Base-by-base conservation (phyloP, 768 basidiomycete species). In the Clitopilus passeckerianus region DNA sequence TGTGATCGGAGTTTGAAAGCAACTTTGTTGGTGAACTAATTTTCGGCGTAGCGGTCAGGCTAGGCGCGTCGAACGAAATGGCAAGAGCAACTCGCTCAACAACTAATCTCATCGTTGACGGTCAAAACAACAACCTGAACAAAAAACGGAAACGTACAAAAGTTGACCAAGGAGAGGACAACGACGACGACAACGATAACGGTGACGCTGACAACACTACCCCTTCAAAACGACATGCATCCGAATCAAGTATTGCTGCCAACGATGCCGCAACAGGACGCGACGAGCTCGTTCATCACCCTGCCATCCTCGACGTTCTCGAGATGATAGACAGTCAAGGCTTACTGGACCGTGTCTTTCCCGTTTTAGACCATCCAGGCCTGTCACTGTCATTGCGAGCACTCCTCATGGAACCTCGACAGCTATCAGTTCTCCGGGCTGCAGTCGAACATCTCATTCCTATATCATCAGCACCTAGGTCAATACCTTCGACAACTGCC, bases 261-360 rank as follows among this genome's bases (percentile, higher is more conserved):
- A 52, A 70, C 9, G 46, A 50, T 50, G 46, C 46, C 46, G 46
- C 46, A 50, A 50, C 22, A 10, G 46, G 46, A 50, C 46, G 46
- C 46, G 46, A 50, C 46, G 46, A 50, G 22, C 46, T 50, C 46
- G 46, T 50, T 50, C 73, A 82, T 64, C 85, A 86, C 22, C 73
- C 75, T 41, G 77, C 78, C 61, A 81, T 89, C 55, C 80, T 89
- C 53, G 78, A 83, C 65, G 76, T 88, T 56, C 80, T 89, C 58
- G 77, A 82, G 64, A 73, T 77, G 86, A 74, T 84, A 61, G 91
- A 93, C 70, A 79, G 79, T 0, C 90, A 90, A 63, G 89, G 86
- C 53, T 76, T 93, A 5, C 84, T 93, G 9, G 90, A 93, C 77
- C 87, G 91, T 64, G 87, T 90, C 62, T 88, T 89, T 67, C 83